Conservation (phyloP, 1,139 yeast genomes). For the Saccharomyces uvarum region DNA sequence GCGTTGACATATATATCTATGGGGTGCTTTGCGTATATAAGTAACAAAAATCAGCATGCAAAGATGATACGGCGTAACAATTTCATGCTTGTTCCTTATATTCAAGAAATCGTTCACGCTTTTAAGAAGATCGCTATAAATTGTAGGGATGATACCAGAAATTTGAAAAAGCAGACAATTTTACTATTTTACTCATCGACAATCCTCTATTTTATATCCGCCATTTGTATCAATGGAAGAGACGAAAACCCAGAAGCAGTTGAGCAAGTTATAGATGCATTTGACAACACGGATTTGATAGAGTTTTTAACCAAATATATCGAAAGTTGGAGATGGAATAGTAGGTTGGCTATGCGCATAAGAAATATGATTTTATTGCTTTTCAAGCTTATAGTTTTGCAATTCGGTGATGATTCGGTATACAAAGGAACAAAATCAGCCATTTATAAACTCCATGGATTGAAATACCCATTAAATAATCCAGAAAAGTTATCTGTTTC, state of each 20-base stretch:
- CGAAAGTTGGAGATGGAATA: conserved; percentile 62
- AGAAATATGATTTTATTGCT: conserved; percentile 51
- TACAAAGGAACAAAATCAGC: conserved; percentile 44
- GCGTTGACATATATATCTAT: conserved; percentile 23
- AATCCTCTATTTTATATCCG: conserved; percentile 43
- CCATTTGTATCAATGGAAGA: conserved; percentile 23
- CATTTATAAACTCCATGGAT: conserved; percentile 39
- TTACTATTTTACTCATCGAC: conserved; percentile 43
- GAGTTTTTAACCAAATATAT: conserved; percentile 43
- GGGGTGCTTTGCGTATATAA: conserved; percentile 18
- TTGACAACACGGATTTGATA: conserved; percentile 36
- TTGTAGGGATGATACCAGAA: conserved; percentile 22
- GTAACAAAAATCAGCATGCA: conserved; percentile 15
- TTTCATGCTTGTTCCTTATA: conserved; percentile 10
- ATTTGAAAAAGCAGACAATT: conserved; percentile 20
- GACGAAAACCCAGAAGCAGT: conserved; percentile 12
- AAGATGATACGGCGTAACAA: conserved; percentile 20
- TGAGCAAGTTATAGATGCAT: conserved; percentile 17
- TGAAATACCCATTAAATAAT: conserved; percentile 33
- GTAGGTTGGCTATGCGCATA: conserved; percentile 35
- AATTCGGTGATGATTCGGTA: conserved; percentile 53
- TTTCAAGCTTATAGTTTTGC: conserved; percentile 52
- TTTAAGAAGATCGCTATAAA: conserved; percentile 22
- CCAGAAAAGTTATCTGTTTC: conserved; percentile 45
- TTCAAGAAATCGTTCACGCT: conserved; percentile 11